Base-by-base conservation (phyloP, 495 filamentous ascomycete genomes). In the Cercophora scortea region DNA sequence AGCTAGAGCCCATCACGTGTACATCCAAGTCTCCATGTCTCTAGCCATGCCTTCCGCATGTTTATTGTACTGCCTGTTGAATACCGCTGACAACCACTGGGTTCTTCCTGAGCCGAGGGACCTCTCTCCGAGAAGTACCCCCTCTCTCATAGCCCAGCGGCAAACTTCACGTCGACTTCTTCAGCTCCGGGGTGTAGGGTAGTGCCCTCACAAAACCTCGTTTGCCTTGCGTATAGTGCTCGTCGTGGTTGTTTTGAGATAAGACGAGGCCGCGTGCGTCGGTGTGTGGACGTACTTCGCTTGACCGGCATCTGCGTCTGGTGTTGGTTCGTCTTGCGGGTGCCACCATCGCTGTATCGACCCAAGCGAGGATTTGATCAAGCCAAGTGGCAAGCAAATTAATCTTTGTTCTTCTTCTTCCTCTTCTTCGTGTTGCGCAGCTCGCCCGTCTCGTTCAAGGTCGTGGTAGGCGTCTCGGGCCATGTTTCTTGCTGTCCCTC, bases 181-280 rank as follows among this genome's bases (percentile, higher is more conserved):
- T 25, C 25, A 25, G 5, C 2, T 2, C 25, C 5, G 5, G 5
- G 25, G 25, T 25, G 2, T 5, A 25, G 25, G 25, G 25, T 17
- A 50, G 11, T 17, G n/a, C 13, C 15, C 49, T 61, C 56, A 70
- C n/a, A 65, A 51, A 34, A 63, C 61, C 42, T 67, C 66, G 45
- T 72, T 72, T 7, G 61, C 64, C 40, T 53, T 53, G 45, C 54
- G 70, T 60, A 75, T 75, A 11, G 47, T 42, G 8, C 52, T 52
- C 8, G 70, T 55, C 7, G 71, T 71, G 13, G 72, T 63, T 0
- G 74, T 75, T 53, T 57, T 66, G 15, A 74, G 53, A 56, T 68
- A 70, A n/a, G 73, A 67, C 7, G 59, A 49, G 7, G 58, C 66
- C 4, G 75, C 70, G 44, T 78, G 70, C 1, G 63, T 67, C 18